A percentile compares a stretch with the other conserved stretches of the same genome.
phyloP scores from a whole-genome alignment of 169 alveolate species.

The Eimeria sp. region DNA sequence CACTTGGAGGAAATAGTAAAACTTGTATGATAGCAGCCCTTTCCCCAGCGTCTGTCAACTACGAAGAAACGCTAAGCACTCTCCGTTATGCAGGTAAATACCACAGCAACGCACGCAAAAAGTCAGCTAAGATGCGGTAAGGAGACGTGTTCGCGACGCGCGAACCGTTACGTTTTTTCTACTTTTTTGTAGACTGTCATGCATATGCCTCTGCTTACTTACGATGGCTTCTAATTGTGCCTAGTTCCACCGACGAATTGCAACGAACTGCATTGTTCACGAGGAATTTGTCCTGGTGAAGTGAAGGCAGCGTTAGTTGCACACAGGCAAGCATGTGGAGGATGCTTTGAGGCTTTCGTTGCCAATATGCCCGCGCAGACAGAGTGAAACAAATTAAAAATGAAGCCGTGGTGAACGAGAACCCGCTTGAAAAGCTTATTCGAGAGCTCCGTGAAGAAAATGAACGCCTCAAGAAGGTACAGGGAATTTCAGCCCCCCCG shows the following conservation, averaged over 20 bases:
- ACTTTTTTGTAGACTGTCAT: background rate
- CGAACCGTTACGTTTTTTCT: background rate
- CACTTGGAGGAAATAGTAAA: slow-evolving; percentile 96
- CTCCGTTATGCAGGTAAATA: slow-evolving; percentile 91
- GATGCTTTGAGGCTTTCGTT: background rate
- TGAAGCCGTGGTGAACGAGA: slow-evolving; percentile 95
- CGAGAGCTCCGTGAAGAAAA: slow-evolving; percentile 91
- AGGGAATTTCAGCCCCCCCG: background rate
- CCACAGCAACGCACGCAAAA: background rate
- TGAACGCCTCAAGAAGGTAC: slow-evolving; percentile 81
- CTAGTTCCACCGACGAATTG: background rate
- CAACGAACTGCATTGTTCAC: background rate
- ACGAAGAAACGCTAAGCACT: slow-evolving; percentile 94
- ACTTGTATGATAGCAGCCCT: slow-evolving; percentile 95
- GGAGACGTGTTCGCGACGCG: background rate
- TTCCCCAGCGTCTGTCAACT: slow-evolving; percentile 94
- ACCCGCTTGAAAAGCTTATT: slow-evolving; percentile 92
- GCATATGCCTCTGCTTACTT: background rate
- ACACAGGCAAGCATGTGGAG: background rate
- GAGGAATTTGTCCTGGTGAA: background rate
- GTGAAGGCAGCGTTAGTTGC: background rate
- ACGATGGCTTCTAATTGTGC: background rate
- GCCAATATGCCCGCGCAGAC: slow-evolving; percentile 8
- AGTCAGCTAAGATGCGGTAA: background rate
- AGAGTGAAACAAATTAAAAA: slow-evolving; percentile 95